Conservation (phyloP, 192 early-diverging fungal species). For the Rhizophagus sp. region DNA sequence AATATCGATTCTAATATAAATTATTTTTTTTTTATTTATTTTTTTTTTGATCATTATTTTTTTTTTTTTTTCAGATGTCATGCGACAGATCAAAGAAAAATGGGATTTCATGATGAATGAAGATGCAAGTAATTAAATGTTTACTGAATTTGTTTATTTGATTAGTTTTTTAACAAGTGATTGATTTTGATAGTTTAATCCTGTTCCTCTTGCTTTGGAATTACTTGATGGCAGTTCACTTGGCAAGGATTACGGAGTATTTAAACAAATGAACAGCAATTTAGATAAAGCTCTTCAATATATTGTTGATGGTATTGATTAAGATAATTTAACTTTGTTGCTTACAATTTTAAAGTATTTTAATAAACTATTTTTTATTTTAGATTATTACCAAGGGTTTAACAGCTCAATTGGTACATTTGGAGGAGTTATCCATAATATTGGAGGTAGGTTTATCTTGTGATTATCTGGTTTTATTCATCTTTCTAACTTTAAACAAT, state of each 20-base stretch:
- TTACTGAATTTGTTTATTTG: not conserved
- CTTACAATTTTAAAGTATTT: not conserved
- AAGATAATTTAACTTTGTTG: not conserved
- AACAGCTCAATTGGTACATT: conserved; percentile 82
- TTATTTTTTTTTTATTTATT: not conserved
- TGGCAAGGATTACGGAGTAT: conserved; percentile 66
- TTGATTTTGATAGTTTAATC: conserved; percentile 59
- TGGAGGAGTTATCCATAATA: conserved; percentile 72
- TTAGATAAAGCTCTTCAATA: conserved; percentile 68
- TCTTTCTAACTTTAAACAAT: not conserved
- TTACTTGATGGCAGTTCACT: conserved; percentile 77
- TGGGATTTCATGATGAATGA: conserved; percentile 60
- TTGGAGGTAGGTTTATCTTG: conserved; percentile 47
- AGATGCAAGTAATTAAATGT: conserved; percentile 41
- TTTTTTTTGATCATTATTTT: not conserved
- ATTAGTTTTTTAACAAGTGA: not conserved
- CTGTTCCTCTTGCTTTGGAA: conserved; percentile 68
- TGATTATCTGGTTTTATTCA: not conserved
- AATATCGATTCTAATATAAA: not conserved
- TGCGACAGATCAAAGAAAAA: conserved; percentile 38
- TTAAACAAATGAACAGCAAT: conserved; percentile 54
- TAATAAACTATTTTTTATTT: not conserved
- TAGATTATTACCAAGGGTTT: conserved; percentile 80
- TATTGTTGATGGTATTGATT: conserved; percentile 62
- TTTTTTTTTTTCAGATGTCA: conserved; percentile 4